Base-by-base conservation (phyloP, 1,139 yeast genomes). In the Nakaseomyces uthaithaninus region DNA sequence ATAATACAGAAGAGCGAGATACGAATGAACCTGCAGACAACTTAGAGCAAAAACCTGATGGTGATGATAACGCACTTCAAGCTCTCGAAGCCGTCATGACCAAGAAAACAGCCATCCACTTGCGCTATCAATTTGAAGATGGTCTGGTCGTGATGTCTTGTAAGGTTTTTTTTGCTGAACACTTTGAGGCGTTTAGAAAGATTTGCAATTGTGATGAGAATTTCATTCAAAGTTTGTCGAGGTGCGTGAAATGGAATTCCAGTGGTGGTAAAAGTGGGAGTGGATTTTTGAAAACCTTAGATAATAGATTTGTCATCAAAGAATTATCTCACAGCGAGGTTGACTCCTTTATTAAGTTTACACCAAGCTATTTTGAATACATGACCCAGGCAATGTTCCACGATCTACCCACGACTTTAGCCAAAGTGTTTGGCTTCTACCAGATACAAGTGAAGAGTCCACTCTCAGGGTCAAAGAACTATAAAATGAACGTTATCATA, bases 241-340 rank as follows among this genome's bases (percentile, higher is more conserved):
- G 98, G 47, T 91, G 99, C 63, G 75, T 87, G 24, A 85, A 87
- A 58, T 93, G 97, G 97, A 91, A 91, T 54, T 82, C 94, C 0
- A 75, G 81, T 35, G 99, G 99, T 27, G 99, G 99, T 33, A 91
- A 91, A 59, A 84, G 95, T 60, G 97, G 97, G 0, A 84, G 95
- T 2, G 86, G 87, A 15, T 93, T 93, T 61, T 67, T 93, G 62
- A 93, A 91, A 57, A 93, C 98, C 0, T 55, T 85, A 39, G 98
- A 93, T 62, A 86, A 89, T 55, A 66, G 97, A 44, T 77, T 89
- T 49, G 85, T 93, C 41, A 79, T 93, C 34, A 93, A 93, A 59
- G 95, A 91, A 55, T 68, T 93, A 42, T 80, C 95, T 3, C 85
- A 83, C 51, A 71, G 83, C 2, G 99, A 93, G 62, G 67, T 91